Evolutionary conservation across 306 rosid species (phyloP), one percentile per base, ranked within the genome.

Genomic region (Morella rubra): DNA sequence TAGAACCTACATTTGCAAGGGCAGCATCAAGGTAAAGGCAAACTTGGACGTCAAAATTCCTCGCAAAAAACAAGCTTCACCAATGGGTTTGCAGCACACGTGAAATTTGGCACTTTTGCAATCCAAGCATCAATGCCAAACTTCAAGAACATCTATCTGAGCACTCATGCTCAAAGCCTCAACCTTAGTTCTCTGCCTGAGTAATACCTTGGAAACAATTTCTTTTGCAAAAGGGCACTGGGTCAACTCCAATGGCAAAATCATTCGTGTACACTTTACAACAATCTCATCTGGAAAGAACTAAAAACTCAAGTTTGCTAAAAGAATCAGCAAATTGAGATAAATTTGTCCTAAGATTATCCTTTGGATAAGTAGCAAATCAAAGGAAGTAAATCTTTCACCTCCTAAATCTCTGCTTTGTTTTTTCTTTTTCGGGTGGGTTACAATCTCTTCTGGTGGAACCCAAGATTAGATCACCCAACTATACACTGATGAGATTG

Each of bases 401-500:
- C 18, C 53, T 37, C 79, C 73, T 58, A 40, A 15, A 20, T 69
- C 44, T 22, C 75, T 20, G 6, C n/a, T 37, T 50, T 42, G 1
- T 42, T 32, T 41, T 6, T 15, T 60, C 51, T 46, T 67, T 52
- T 67, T 58, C n/a, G 55, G 74, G 24, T 15, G 72, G 41, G 54
- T 70, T 78, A 54, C 79, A 45, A 40, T 66, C 44, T 32, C 19
- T 55, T 77, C 66, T 77, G 77, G 46, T 45, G 75, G 49, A 44
- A 42, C 45, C 50, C 55, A 15, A 37, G 52, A 64, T 59, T 54
- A 51, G 82, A 78, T 86, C 86, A 92, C 81, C 88, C 83, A 73
- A 83, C 78, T 77, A 85, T 77, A 82, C 97, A 95, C 22, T 83
- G 90, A 12, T 7, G 80, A 8, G 90, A 83, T 5, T 80, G 84